Evolutionary conservation across 1,284 basidiomycete genomes (phyloP).

Genomic region (Cutaneotrichosporon sp.): DNA sequence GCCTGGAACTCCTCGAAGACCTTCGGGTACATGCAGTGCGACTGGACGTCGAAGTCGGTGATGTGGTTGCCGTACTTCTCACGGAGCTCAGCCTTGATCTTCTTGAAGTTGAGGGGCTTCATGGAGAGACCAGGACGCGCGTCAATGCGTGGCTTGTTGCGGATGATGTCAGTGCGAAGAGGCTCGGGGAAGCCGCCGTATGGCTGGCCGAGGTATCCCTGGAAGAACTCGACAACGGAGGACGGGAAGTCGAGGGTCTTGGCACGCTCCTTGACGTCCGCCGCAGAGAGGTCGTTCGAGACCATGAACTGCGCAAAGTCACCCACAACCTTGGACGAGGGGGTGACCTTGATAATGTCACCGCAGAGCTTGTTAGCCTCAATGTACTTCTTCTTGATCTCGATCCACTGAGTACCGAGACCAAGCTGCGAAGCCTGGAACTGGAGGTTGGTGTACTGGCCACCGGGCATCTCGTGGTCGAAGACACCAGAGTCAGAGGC

Average conservation of each 20-base stretch:
- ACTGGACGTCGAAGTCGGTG: conserved; percentile 85
- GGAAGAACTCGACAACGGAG: conserved; percentile 94
- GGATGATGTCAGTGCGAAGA: conserved; percentile 82
- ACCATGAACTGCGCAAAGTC: conserved; percentile 99
- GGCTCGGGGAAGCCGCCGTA: conserved; percentile 98
- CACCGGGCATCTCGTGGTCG: conserved; percentile 98
- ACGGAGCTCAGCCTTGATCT: conserved; percentile 86
- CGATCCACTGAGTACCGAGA: conserved; percentile 94
- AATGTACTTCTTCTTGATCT: conserved; percentile 98
- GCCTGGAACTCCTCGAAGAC: conserved; percentile 96
- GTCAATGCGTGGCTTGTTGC: conserved; percentile 89
- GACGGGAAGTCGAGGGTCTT: conserved; percentile 94
- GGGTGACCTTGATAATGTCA: conserved; percentile 98
- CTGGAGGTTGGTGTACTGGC: conserved; percentile 87
- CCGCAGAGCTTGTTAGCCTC: conserved; percentile 95
- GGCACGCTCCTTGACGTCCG: conserved; percentile 80
- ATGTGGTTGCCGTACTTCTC: conserved; percentile 94
- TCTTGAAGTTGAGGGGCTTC: conserved; percentile 88
- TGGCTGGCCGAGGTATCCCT: conserved; percentile 94
- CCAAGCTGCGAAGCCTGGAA: conserved; percentile 99
- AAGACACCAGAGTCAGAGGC: conserved; percentile 96
- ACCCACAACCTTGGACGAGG: conserved; percentile 97
- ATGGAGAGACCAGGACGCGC: conserved; percentile 84
- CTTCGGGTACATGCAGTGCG: conserved; percentile 68
- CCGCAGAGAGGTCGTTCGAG: conserved; percentile 80